These are phyloP conservation scores for Chenopodium suecicum DNA, from an alignment of 148 eudicot genomes.

Conservation along the genomic window DNA sequence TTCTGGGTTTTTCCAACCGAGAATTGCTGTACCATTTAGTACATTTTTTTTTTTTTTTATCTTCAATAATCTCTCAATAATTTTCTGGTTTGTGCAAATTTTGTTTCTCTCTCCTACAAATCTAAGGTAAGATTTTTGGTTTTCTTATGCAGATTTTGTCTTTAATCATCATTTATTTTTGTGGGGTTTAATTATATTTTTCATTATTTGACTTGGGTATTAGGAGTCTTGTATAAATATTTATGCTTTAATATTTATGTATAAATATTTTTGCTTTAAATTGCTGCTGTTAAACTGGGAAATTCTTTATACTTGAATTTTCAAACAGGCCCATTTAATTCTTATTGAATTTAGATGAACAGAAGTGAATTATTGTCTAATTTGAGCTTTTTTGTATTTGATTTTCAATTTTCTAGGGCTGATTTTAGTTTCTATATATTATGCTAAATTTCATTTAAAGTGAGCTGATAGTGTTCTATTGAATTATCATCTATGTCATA, in stretches of 20 bases:
- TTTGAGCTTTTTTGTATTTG: neutral
- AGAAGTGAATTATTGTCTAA: neutral
- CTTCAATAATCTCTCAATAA: neutral
- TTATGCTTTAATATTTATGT: neutral
- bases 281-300: neutral
- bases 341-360: neutral
- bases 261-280: neutral
- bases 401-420: neutral
- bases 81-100: neutral
- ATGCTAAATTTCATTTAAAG: neutral
- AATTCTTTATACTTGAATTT: neutral
- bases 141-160: neutral
- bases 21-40: neutral
- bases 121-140: neutral
- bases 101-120: neutral
- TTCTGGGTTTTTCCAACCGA: neutral
- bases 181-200: neutral
- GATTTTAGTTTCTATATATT: neutral
- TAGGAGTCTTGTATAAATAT: neutral
- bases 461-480: neutral
- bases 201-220: neutral
- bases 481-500: neutral
- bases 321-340: neutral
- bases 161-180: neutral
- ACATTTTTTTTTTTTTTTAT: too few species aligned